Conservation (phyloP, 331 rosid genomes). For the Saraca asoca region DNA sequence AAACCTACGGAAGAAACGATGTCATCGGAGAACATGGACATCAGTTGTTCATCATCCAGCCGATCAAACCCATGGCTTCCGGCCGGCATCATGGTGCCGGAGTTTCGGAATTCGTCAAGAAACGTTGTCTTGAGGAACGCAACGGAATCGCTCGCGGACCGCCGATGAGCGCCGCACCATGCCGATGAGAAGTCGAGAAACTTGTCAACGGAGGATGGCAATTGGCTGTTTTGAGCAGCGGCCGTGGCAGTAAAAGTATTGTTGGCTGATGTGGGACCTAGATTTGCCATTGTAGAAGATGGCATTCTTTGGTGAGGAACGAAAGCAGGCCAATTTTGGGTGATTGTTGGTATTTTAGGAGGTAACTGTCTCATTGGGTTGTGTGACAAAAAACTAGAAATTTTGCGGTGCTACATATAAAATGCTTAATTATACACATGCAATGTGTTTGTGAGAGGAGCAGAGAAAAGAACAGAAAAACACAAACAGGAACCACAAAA, state of each 20-base stretch:
- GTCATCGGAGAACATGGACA: slow-evolving; percentile 83
- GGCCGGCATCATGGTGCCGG: slow-evolving; percentile 26
- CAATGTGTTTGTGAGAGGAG: slow-evolving; percentile 32
- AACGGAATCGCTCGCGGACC: slow-evolving; percentile 80
- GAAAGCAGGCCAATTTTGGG: slow-evolving; percentile 68
- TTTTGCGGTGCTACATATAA: slow-evolving; percentile 27
- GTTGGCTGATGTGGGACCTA: slow-evolving; percentile 31
- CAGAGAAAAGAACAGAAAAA: slow-evolving; percentile 33
- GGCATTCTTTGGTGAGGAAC: slow-evolving; percentile 52
- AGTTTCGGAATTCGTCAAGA: slow-evolving; percentile 44
- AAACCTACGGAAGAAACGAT: slow-evolving; percentile 23
- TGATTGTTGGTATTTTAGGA: slow-evolving; percentile 81
- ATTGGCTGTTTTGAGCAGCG: slow-evolving; percentile 21
- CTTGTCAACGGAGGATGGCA: slow-evolving; percentile 69
- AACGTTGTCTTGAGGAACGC: slow-evolving; percentile 58
- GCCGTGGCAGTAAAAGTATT: slow-evolving; percentile 2
- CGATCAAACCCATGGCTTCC: slow-evolving; percentile 52
- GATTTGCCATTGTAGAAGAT: slow-evolving; percentile 36
- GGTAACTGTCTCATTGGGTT: slow-evolving; percentile 85
- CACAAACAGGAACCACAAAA: slow-evolving; percentile 40
- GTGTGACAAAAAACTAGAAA: not conserved
- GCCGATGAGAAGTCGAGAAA: slow-evolving; percentile 80
- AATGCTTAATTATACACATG: not conserved
- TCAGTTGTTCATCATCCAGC: slow-evolving; percentile 79
- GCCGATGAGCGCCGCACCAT: slow-evolving; percentile 69